A percentile compares a stretch with the other conserved stretches of the same genome.
Conservation (phyloP, 2,329 filamentous ascomycete genomes). For the Teratosphaeria viscida region DNA sequence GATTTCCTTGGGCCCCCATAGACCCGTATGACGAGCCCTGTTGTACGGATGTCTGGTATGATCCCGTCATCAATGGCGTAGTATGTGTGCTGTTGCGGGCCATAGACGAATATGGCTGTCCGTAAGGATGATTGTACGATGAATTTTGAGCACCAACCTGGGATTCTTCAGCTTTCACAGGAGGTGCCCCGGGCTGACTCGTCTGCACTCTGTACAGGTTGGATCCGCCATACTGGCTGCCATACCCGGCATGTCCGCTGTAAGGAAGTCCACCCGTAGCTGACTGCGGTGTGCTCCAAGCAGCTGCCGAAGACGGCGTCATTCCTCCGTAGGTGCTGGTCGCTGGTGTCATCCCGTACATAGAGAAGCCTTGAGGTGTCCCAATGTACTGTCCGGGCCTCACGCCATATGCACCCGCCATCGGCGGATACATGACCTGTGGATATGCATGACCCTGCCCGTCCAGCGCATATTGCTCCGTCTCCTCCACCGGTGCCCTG, state of each 20-base stretch:
- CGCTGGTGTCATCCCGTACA: not conserved
- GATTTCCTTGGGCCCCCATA: slow-evolving; percentile 12
- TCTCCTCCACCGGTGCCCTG: slow-evolving; percentile 28
- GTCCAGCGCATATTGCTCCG: slow-evolving; percentile 27
- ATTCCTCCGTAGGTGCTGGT: slow-evolving; percentile 16
- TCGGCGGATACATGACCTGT: slow-evolving; percentile 22
- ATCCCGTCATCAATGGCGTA: slow-evolving; percentile 16
- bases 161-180: slow-evolving; percentile 18
- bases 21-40: slow-evolving; percentile 14
- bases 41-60: slow-evolving; percentile 20
- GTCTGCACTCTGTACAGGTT: slow-evolving; percentile 18
- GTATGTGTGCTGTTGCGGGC: slow-evolving; percentile 17
- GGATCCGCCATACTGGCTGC: slow-evolving; percentile 14
- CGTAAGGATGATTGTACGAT: slow-evolving; percentile 19
- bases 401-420: slow-evolving; percentile 20
- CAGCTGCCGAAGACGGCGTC: slow-evolving; percentile 9
- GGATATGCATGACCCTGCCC: slow-evolving; percentile 26
- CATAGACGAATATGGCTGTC: slow-evolving; percentile 16
- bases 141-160: slow-evolving; percentile 13
- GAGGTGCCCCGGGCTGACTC: slow-evolving; percentile 13
- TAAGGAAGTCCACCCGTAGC: slow-evolving; percentile 15
- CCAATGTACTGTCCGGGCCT: slow-evolving; percentile 22
- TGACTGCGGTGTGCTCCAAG: slow-evolving; percentile 17
- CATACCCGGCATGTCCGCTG: slow-evolving; percentile 15
- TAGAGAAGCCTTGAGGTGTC: slow-evolving; percentile 7